Base-by-base conservation (phyloP, 805 yeast species). In the Spathaspora passalidarum region DNA sequence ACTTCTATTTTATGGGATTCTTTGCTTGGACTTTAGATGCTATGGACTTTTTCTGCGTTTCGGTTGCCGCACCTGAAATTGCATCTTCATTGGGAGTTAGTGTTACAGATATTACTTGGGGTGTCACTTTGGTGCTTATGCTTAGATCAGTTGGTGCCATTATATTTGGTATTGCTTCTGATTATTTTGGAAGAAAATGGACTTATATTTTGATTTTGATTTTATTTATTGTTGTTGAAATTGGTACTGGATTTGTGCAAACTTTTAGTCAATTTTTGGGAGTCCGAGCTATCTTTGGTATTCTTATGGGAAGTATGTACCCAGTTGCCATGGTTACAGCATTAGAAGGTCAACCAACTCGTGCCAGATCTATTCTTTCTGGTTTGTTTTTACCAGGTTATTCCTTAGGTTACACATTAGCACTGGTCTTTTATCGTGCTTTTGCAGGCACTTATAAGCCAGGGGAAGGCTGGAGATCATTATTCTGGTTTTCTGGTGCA, bases 301-400 rank as follows among this genome's bases (percentile, higher is more conserved):
- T 74, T 47, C 72, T 74, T 32, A 70, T 80, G 72, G 84, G 84
- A 42, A 82, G 81, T 49, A 66, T 79, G 39, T 80, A 68, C 53
- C 81, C 82, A 47, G 73, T 75, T 47, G 78, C 81, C 29, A 70
- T 80, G 18, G 77, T 80, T 20, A 74, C 79, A 16, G 75, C 81
- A 14, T 54, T 79, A 34, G 82, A 78, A 50, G 82, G 76, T 59
- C 69, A 78, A 53, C 82, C 84, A 10, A 55, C 60, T 21, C 69
- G 62, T 29, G 78, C 84, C 26, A 69, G 79, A 63, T 84, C 87
- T 39, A 70, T 82, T 47, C 63, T 83, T 40, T 76, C 83, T 29
- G 88, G 88, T 40, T 62, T 86, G 36, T 79, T 88, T 59, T 96
- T 88, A 64, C 86, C 87, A 61, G 96, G 96, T 49, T 88, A 84